A percentile compares a stretch with the other conserved stretches of the same genome.
Evolutionary conservation across 2,329 filamentous ascomycete genomes (phyloP).

Genomic region (Colletotrichum somersetense): DNA sequence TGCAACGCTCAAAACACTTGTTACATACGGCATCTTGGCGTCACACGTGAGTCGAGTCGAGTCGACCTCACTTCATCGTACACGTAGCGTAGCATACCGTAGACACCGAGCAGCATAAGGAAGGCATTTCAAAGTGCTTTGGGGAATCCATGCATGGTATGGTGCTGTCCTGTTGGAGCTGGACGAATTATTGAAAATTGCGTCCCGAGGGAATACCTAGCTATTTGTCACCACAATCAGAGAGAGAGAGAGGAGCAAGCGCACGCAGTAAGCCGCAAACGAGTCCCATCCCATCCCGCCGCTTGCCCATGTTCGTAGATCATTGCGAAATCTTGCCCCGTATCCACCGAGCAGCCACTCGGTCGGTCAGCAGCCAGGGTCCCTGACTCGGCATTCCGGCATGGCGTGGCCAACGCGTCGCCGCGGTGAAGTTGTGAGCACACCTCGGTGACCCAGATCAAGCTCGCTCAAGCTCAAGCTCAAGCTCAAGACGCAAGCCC

Average conservation of each 20-base stretch:
- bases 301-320: conserved; percentile 23
- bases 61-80: not conserved
- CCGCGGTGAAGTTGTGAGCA: conserved; percentile 19
- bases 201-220: not conserved
- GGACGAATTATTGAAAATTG: not conserved
- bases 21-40: not conserved
- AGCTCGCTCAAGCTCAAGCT: not conserved
- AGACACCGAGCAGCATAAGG: no score
- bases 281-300: not conserved
- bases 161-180: not conserved
- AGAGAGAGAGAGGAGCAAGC: not conserved
- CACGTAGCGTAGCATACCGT: no score
- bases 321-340: conserved; percentile 28
- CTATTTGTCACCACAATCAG: conserved; percentile 7
- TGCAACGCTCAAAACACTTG: not conserved
- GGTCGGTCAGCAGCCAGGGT: conserved; percentile 10
- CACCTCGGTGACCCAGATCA: conserved; percentile 1
- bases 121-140: not conserved
- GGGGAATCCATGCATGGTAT: not conserved
- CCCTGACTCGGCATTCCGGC: conserved; percentile 21
- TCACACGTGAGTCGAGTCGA: not conserved
- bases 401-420: not conserved
- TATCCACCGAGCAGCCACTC: conserved; percentile 11
- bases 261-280: not conserved
- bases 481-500: not conserved